phyloP scores from a whole-genome alignment of 2,329 filamentous ascomycete species.

The Sporothrix pallida region DNA sequence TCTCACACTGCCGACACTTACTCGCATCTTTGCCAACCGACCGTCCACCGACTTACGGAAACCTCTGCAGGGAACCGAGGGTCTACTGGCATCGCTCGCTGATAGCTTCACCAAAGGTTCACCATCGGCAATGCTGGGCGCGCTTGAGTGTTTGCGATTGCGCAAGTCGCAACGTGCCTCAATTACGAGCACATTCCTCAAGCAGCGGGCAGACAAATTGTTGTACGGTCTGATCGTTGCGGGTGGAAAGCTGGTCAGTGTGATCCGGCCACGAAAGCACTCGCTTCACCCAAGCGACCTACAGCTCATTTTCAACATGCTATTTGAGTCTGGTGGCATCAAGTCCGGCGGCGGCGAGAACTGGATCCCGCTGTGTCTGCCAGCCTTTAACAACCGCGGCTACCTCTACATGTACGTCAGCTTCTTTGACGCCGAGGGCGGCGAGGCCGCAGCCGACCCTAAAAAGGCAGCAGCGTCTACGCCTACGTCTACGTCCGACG shows the following conservation, averaged over 20 bases:
- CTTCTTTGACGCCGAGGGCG: conserved; percentile 71
- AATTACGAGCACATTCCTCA: conserved; percentile 88
- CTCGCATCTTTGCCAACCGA: conserved; percentile 83
- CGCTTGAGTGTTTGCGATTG: conserved; percentile 90
- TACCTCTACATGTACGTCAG: conserved; percentile 99
- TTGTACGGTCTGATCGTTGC: conserved; percentile 94
- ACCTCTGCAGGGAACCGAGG: conserved; percentile 89
- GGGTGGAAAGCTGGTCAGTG: conserved; percentile 89
- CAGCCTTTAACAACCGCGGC: conserved; percentile 94
- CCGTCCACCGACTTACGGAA: conserved; percentile 93
- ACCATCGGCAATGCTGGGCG: conserved; percentile 83
- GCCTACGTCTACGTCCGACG: conserved; percentile 39
- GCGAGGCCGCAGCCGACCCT: conserved; percentile 30
- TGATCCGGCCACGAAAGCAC: conserved; percentile 91
- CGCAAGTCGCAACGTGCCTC: conserved; percentile 83
- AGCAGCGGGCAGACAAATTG: conserved; percentile 74
- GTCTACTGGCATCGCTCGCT: conserved; percentile 85
- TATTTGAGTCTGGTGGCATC: conserved; percentile 92
- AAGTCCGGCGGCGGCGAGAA: conserved; percentile 91
- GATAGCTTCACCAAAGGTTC: conserved; percentile 95
- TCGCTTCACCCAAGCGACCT: conserved; percentile 94
- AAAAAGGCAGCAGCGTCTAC: background rate
- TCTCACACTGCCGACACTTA: conserved; percentile 83
- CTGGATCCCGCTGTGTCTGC: conserved; percentile 95
- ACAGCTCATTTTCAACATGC: conserved; percentile 98